phyloP scores from a whole-genome alignment of 768 basidiomycete species.

The Trametes gibbosa region DNA sequence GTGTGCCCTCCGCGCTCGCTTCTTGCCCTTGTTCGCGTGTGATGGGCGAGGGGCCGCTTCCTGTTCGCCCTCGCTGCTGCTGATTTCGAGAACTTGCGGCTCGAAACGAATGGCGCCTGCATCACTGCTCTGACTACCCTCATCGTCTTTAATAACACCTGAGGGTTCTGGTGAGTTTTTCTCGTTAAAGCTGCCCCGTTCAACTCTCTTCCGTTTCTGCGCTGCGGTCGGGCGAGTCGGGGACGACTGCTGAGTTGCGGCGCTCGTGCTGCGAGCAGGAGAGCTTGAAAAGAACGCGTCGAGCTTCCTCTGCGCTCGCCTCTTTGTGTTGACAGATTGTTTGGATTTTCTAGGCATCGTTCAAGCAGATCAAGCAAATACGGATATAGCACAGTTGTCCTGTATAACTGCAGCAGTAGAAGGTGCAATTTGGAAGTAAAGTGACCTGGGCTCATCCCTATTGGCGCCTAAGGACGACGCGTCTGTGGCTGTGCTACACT shows the following conservation, averaged over 20 bases:
- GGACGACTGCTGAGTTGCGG: not conserved
- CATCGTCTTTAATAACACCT: conserved; percentile 11
- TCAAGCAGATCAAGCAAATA: not conserved
- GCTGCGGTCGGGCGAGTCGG: not conserved
- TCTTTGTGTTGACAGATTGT: conserved; percentile 24
- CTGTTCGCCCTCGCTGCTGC: conserved; percentile 24
- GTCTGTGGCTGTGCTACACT: conserved; percentile 11
- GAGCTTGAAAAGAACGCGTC: conserved; percentile 32
- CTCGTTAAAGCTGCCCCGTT: not conserved
- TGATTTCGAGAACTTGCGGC: conserved; percentile 25
- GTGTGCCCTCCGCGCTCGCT: conserved; percentile 14
- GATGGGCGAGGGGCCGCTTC: conserved; percentile 25
- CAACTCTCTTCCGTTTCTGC: not conserved
- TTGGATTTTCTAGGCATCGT: conserved; percentile 24
- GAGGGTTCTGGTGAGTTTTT: not conserved
- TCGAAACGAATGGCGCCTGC: conserved; percentile 54
- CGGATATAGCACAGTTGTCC: no score
- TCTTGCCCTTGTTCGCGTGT: conserved; percentile 14
- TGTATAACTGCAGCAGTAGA: no score
- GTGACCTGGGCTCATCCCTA: no score
- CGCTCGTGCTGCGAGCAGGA: conserved; percentile 21
- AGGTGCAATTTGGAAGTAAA: not conserved
- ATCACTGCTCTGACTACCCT: conserved; percentile 38
- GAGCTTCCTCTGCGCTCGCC: conserved; percentile 45
- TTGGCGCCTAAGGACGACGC: conserved; percentile 3